Percentiles rank a stretch among this genome's conserved stretches.
Evolutionary conservation across 441 rosid genomes (phyloP).

Genomic region (Brassica balearica): DNA sequence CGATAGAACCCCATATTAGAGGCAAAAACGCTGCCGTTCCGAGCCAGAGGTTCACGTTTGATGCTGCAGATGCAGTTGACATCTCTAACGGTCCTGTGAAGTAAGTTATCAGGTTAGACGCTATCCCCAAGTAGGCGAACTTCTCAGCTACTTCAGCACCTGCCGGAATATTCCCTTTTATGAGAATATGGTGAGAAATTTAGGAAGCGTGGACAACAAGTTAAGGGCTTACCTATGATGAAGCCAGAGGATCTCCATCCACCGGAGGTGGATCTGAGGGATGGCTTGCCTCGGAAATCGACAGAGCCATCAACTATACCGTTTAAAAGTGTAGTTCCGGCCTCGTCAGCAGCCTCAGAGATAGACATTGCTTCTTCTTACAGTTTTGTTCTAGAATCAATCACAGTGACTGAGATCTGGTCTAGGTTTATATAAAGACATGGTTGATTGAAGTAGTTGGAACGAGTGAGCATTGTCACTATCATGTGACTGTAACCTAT

Average conservation of each 20-base stretch:
- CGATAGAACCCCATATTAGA: constrained; percentile 63
- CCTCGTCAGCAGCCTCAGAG: not conserved
- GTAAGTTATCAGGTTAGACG: constrained; percentile 61
- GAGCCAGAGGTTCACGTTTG: constrained; percentile 60
- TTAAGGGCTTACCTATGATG: not conserved
- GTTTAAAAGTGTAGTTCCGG: not conserved
- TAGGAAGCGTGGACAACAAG: not conserved
- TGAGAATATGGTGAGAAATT: not conserved
- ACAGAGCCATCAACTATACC: not conserved
- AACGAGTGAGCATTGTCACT: not conserved
- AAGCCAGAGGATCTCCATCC: constrained; percentile 21
- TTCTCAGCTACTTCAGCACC: constrained; percentile 70
- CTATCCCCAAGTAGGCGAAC: constrained; percentile 62
- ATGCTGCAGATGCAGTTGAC: constrained; percentile 68
- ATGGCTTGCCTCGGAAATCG: constrained; percentile 1
- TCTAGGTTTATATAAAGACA: no score
- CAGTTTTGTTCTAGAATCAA: not conserved
- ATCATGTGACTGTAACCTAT: not conserved
- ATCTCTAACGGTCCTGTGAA: constrained; percentile 65
- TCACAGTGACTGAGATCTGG: constrained; percentile 3
- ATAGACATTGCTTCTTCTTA: not conserved
- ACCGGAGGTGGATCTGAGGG: not conserved
- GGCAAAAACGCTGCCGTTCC: constrained; percentile 62
- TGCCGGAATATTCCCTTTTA: constrained; percentile 25
- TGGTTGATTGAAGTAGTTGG: not conserved